Base-by-base conservation (phyloP, 352 stramenopile species). In the Phytophthora aleatoria region DNA sequence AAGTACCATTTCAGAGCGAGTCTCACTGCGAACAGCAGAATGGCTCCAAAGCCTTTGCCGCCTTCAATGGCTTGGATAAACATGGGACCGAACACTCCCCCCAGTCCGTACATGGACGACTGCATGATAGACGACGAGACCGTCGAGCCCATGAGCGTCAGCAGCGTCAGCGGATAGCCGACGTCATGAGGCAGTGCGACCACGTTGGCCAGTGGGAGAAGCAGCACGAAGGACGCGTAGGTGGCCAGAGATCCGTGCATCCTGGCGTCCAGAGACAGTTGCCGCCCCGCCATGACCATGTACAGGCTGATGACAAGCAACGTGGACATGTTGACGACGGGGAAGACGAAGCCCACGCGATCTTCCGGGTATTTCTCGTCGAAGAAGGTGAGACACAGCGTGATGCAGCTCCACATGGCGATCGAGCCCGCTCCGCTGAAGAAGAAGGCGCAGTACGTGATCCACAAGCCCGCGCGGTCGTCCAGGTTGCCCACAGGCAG, bases 261-360 rank as follows among this genome's bases (percentile, higher is more conserved):
- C 16, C 85, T 72, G 24, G 56, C 52, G 47, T 88, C 70, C 31
- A 94, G 67, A 30, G 78, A 75, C 57, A 90, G 53, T 54, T 91
- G 81, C 0, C 85, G 78, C 8, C 85, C 85, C 2, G 77, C 76
- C 49, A 94, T 69, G 45, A 94, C 76, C 85, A 94, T 94, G 66
- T 90, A 94, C 5, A 94, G 66, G 47, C 69, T 90, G 55, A 92
- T 86, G 3, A 92, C 70, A 6, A 94, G 67, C 53, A 94, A 67
- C 44, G 85, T 87, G 35, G 85, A 94, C 85, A 94, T 94, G 67
- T 91, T 94, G 65, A 92, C 76, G 27, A 94, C 83, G 3, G 85
- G 85, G 59, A 94, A 92, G 35, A 94, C 78, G 49, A 94, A 94
- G 7, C 79, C 76, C 16, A 90, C 79, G 61, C 83, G 79, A 50